Evolutionary conservation across 768 basidiomycete genomes (phyloP).

Genomic region (Neoboletus brunneissimus): DNA sequence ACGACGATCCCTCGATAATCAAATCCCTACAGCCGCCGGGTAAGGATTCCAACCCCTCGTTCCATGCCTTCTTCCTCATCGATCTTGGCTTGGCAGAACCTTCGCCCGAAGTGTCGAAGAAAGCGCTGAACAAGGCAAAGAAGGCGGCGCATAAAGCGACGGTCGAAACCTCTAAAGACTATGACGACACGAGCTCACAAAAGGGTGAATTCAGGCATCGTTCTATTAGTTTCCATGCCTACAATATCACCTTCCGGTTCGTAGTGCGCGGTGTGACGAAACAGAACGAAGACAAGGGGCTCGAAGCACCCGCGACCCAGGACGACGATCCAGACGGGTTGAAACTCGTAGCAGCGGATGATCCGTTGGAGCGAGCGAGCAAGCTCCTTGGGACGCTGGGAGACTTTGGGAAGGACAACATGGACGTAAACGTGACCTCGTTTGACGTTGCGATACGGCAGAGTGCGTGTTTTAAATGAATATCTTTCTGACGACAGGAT

Average conservation of each 20-base stretch:
- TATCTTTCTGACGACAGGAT: not conserved
- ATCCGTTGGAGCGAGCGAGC: slow-evolving; percentile 72
- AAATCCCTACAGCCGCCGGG: slow-evolving; percentile 38
- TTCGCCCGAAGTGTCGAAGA: slow-evolving; percentile 50
- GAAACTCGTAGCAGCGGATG: slow-evolving; percentile 58
- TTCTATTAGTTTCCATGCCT: slow-evolving; percentile 8
- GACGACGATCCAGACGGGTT: slow-evolving; percentile 86
- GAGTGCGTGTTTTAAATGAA: slow-evolving; percentile 47
- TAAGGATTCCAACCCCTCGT: slow-evolving; percentile 25
- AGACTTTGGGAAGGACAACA: slow-evolving; percentile 45
- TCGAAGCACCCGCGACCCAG: slow-evolving; percentile 51
- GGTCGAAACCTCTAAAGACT: slow-evolving; percentile 39
- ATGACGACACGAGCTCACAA: slow-evolving; percentile 47
- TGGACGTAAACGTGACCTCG: slow-evolving; percentile 69
- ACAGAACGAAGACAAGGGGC: slow-evolving; percentile 64
- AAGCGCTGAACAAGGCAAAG: slow-evolving; percentile 85
- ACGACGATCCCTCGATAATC: slow-evolving; percentile 68
- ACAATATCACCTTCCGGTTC: slow-evolving; percentile 16
- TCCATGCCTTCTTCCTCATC: slow-evolving; percentile 25
- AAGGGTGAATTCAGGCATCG: slow-evolving; percentile 49
- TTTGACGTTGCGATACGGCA: slow-evolving; percentile 84
- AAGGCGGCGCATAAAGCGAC: slow-evolving; percentile 63
- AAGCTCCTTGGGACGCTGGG: slow-evolving; percentile 67
- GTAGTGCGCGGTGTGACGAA: slow-evolving; percentile 26
- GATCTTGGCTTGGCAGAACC: slow-evolving; percentile 11